Evolutionary conservation across 225 moss, liverwort and hornwort genomes (phyloP).

Genomic region (Straminergon stramineum): DNA sequence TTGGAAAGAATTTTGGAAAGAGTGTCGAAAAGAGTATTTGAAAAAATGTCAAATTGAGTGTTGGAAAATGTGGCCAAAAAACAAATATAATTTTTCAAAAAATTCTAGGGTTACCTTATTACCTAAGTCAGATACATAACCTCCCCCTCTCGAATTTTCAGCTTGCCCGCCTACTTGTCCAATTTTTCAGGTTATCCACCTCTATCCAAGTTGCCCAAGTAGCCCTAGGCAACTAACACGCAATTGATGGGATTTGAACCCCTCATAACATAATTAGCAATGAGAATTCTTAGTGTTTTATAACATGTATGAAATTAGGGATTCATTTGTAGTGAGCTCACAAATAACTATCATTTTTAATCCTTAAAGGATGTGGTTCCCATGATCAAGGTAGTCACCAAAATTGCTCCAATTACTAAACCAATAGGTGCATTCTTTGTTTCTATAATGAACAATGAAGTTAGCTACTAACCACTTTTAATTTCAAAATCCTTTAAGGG

Average conservation of each 20-base stretch:
- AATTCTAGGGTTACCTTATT: no score
- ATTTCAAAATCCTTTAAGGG: no score
- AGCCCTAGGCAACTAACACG: not conserved
- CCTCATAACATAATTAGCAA: not conserved
- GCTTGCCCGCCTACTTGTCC: fast-evolving
- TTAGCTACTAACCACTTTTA: no score
- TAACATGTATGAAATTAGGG: not conserved
- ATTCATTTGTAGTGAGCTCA: no score
- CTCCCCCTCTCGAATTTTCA: fast-evolving
- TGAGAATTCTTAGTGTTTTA: not conserved
- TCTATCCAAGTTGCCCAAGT: fast-evolving
- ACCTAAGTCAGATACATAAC: fast-evolving
- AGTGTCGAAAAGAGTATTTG: no score
- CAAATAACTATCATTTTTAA: no score
- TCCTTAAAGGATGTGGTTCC: no score
- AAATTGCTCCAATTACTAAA: no score
- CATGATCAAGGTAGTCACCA: no score
- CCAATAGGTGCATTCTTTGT: no score
- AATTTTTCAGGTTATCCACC: not conserved
- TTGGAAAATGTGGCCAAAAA: not conserved
- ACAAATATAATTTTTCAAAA: not conserved
- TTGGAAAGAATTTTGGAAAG: no score
- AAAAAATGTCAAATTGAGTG: not conserved
- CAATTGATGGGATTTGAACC: not conserved
- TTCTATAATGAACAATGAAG: no score